Conservation (phyloP, 2,329 filamentous ascomycete genomes). For the Epichloe gansuensis region DNA sequence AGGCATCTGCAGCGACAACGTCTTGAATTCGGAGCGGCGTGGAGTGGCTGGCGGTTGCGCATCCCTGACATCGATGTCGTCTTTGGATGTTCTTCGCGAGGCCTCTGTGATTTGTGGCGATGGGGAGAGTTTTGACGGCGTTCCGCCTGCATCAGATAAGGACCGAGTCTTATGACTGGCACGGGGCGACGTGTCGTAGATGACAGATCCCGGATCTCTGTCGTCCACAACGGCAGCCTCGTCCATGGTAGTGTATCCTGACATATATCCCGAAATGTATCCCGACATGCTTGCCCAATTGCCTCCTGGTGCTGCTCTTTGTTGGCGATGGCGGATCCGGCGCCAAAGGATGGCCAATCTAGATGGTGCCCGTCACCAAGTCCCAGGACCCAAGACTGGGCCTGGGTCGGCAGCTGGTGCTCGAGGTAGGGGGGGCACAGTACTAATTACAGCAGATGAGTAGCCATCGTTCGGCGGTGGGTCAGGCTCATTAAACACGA, state of each 20-base stretch:
- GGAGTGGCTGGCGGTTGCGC: conserved; percentile 51
- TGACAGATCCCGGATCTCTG: conserved; percentile 5
- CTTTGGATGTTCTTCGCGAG: conserved; percentile 46
- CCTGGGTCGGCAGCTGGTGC: not conserved
- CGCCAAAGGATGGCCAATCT: not conserved
- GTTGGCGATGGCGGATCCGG: not conserved
- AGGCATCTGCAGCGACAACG: conserved; percentile 34
- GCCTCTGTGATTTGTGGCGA: conserved; percentile 44
- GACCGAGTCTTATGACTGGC: conserved; percentile 41
- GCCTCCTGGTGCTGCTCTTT: not conserved
- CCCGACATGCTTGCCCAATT: not conserved
- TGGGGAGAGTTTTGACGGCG: conserved; percentile 42
- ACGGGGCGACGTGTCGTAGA: conserved; percentile 24
- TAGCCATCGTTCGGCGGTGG: not conserved
- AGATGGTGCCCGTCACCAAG: not conserved
- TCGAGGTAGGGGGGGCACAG: not conserved
- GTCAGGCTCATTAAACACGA: not conserved
- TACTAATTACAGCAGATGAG: not conserved
- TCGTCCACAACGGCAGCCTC: conserved; percentile 24
- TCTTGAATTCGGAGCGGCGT: conserved; percentile 52
- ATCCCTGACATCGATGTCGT: conserved; percentile 47
- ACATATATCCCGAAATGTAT: not conserved
- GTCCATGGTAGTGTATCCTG: conserved; percentile 11
- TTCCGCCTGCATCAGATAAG: conserved; percentile 49
- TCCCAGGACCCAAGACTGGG: not conserved